Evolutionary conservation across 257 asterid species (phyloP).

Genomic region (Nicotiana sylvestris): DNA sequence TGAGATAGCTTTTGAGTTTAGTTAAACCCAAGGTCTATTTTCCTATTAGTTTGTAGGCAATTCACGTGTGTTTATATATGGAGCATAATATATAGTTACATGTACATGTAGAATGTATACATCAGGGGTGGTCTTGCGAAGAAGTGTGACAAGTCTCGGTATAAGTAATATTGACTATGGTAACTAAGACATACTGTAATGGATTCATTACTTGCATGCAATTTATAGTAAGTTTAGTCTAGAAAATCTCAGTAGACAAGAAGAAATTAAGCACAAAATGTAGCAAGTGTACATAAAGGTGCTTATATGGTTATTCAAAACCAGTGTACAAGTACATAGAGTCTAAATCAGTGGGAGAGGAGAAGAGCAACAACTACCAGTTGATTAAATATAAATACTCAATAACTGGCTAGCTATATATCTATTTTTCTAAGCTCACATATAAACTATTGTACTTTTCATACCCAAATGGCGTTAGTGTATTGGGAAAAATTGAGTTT

Average conservation of each 20-base stretch:
- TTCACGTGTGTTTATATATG: no score
- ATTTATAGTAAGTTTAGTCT: neutral
- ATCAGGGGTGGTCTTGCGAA: no score
- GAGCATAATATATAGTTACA: no score
- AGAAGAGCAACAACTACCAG: neutral
- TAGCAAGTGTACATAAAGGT: neutral
- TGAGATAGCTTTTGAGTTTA: no score
- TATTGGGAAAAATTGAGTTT: no score
- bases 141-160: no score
- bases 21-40: no score
- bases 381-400: neutral
- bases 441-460: neutral
- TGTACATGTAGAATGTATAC: no score
- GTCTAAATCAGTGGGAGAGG: neutral
- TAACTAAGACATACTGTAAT: no score
- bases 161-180: no score
- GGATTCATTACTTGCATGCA: neutral
- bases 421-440: neutral
- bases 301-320: neutral
- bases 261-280: neutral
- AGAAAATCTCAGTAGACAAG: neutral
- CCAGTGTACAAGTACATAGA: neutral
- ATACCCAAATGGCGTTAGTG: constrained; percentile 52
- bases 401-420: neutral
- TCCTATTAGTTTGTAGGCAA: no score